Conservation (phyloP, 257 asterid genomes). For the Coffea eugenioides region DNA sequence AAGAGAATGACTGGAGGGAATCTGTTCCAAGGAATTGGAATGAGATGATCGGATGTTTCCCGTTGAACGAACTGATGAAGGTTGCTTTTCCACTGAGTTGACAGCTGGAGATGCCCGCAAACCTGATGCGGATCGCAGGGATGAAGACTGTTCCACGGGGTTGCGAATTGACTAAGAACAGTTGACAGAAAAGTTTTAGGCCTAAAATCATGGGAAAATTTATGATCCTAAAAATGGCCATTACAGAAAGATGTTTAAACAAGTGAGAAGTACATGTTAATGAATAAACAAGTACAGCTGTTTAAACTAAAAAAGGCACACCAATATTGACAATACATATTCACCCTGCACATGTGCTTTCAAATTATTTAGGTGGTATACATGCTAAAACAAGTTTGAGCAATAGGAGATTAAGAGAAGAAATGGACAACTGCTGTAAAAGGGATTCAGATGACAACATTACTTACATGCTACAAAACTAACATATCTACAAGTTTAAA, state of each 20-base stretch:
- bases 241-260: not conserved
- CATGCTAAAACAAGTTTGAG: not conserved
- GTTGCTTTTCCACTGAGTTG: constrained; percentile 41
- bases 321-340: not conserved
- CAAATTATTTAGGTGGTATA: not conserved
- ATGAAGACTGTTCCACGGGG: constrained; percentile 35
- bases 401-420: not conserved
- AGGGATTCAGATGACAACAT: not conserved
- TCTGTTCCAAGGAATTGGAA: constrained; percentile 28
- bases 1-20: constrained; percentile 27
- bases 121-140: constrained; percentile 37
- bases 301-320: not conserved
- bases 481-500: not conserved
- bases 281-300: not conserved
- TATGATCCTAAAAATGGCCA: not conserved
- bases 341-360: not conserved
- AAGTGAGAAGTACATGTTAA: not conserved
- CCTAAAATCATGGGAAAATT: constrained; percentile 6
- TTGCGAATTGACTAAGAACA: constrained; percentile 66
- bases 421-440: not conserved
- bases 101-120: constrained; percentile 34
- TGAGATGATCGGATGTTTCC: constrained; percentile 33
- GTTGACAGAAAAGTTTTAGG: constrained; percentile 23
- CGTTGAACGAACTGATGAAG: constrained; percentile 39
- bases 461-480: constrained; percentile 4